Evolutionary conservation across 768 basidiomycete genomes (phyloP), one percentile per base, ranked within the genome.

Genomic region (Russula griseocarnosa): DNA sequence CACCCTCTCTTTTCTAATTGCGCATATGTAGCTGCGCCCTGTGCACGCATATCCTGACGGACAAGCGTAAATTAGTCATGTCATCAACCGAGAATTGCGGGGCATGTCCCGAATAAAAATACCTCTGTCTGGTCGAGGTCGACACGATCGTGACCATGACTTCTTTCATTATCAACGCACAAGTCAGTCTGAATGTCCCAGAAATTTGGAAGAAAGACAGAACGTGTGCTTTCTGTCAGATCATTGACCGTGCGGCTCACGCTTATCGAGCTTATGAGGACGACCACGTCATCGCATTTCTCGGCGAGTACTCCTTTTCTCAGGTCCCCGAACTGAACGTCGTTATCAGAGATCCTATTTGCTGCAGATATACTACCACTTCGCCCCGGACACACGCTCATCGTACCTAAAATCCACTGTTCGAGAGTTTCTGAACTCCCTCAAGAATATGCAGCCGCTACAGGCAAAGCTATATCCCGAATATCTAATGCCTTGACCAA

Each of bases 321-420:
- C 16, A 46, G 40, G 34, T 24, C 34, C n/a, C n/a, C n/a, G 9
- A 9, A 9, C 40, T 42, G 40, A 16, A 24, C 14, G 46, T 10
- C 13, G 38, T 55, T 16, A n/a, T n/a, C n/a, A n/a, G n/a, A n/a
- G n/a, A n/a, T n/a, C n/a, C n/a, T n/a, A n/a, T n/a, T n/a, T n/a
- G n/a, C n/a, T n/a, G n/a, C 57, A 87, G 88, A 89, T 73, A 88
- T 89, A 59, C 72, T 86, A 46, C 88, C 88, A 2, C 71, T 90
- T 42, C 75, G 88, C 51, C 76, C 73, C 32, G 88, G 88, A 3
- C 88, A 90, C 72, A 82, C 83, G 16, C 81, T 90, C 9, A 82
- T 90, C 20, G 81, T 90, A 70, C 87, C 88, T 16, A 90, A 88
- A 69, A 70, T 72, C 14, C 88, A 90, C 70, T 79, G 78, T 62